Evolutionary conservation across 2,329 filamentous ascomycete species (phyloP).

Genomic region (Scedosporium boydii): DNA sequence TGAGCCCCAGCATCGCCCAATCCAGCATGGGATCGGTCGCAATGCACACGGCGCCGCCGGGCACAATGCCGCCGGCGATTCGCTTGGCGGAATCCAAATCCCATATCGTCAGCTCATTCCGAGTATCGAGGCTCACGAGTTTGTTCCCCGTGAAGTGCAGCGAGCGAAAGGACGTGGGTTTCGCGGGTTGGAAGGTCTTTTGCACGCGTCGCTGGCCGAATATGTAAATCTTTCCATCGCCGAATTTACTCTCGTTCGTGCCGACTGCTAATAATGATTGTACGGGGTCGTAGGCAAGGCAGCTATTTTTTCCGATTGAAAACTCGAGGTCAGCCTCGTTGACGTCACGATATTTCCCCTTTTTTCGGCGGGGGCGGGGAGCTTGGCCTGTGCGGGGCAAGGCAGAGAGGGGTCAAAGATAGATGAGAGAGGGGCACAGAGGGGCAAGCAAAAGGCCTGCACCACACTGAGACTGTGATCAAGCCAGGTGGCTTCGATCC

Average conservation of each 20-base stretch:
- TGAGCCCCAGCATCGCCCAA: constrained; percentile 79
- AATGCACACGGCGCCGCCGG: constrained; percentile 64
- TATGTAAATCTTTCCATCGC: constrained; percentile 79
- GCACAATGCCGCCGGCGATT: constrained; percentile 62
- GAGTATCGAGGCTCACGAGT: constrained; percentile 73
- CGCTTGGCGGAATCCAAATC: constrained; percentile 62
- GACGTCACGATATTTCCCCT: neutral
- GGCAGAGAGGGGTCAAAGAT: neutral
- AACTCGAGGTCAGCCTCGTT: constrained; percentile 1
- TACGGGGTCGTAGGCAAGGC: constrained; percentile 82
- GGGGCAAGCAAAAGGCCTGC: too few relatives aligned
- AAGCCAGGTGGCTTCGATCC: neutral
- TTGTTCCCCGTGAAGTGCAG: constrained; percentile 82
- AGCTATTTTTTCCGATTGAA: constrained; percentile 36
- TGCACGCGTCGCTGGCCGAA: constrained; percentile 75
- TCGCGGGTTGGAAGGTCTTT: constrained; percentile 61
- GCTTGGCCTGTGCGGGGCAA: neutral
- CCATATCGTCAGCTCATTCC: constrained; percentile 78
- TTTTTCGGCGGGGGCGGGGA: neutral
- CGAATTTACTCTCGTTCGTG: constrained; percentile 79
- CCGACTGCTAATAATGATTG: constrained; percentile 90
- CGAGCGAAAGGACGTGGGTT: constrained; percentile 63
- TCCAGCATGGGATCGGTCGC: constrained; percentile 84
- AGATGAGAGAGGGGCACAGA: constrained; percentile 1
- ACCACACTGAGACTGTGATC: too few relatives aligned